Evolutionary conservation across 2,329 filamentous ascomycete genomes (phyloP), one percentile per base, ranked within the genome.

Genomic region (Gaeumannomyces tritici): DNA sequence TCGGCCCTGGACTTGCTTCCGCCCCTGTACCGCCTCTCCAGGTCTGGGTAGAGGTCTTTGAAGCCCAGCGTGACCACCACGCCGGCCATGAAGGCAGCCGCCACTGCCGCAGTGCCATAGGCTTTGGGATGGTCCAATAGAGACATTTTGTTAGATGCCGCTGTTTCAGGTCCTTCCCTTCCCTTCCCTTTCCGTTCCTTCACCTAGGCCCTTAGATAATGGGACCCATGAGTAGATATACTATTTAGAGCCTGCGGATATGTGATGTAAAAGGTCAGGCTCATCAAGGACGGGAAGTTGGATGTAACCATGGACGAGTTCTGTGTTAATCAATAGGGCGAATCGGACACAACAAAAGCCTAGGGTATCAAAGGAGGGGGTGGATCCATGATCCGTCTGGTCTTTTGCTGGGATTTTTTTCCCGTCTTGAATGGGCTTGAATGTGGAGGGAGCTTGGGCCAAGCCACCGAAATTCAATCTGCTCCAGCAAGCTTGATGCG

Each of bases 1-100:
- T 62, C 63, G 61, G 63, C 67, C 63, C 66, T 73, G 65, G 62
- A 72, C 72, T 66, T 75, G 75, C 65, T 74, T 68, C 69, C 85
- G 90, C 26, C 84, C 81, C 72, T 91, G 69, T 86, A 90, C 26
- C 84, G 81, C 27, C 79, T 75, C 72, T 91, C 87, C 58, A 92
- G 80, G 67, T 91, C 88, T 1, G 89, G 87, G 69, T 92, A 93
- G 51, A 93, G 74, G 71, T 93, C 89, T 74, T 92, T 92, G 76
- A 91, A 86, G 63, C 88, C 88, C 3, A 95, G 75, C 0, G 91
- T 91, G 62, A 93, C 74, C 61, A 91, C 77, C 61, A 92, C 81
- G 56, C 93, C 92, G 12, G 90, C 82, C n/a, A 88, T 73, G 69
- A 97, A 96, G 70, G 90, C 89, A 26, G 86, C 77, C 63, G 85